phyloP scores from a whole-genome alignment of 176 grass and related monocot genomes.

The Triticum aestivum region DNA sequence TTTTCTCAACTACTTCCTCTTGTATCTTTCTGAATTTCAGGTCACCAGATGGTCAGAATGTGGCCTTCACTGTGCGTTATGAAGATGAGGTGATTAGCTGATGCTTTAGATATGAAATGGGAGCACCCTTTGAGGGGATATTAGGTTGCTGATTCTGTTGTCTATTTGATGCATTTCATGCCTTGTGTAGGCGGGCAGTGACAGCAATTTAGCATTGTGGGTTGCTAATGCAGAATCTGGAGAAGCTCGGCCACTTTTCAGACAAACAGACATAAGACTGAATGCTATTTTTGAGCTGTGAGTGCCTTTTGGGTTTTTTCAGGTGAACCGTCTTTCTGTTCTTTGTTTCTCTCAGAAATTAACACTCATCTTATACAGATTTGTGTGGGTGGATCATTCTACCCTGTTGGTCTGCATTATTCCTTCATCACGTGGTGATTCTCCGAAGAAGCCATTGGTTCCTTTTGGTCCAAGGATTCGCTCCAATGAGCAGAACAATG shows the following conservation, averaged over 20 bases:
- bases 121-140: not conserved
- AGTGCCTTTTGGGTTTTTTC: constrained; percentile 12
- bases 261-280: constrained; percentile 52
- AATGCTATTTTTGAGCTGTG: constrained; percentile 77
- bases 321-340: not conserved
- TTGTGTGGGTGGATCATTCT: constrained; percentile 69
- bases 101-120: constrained; percentile 24
- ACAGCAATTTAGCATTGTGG: constrained; percentile 66
- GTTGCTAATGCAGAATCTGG: constrained; percentile 66
- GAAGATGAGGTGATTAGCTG: constrained; percentile 62
- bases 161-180: constrained; percentile 15
- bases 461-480: constrained; percentile 70
- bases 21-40: constrained; percentile 33
- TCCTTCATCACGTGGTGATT: constrained; percentile 53
- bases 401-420: constrained; percentile 66
- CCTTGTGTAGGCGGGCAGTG: constrained; percentile 45
- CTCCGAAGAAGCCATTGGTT: constrained; percentile 62
- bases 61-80: constrained; percentile 63
- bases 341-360: not conserved
- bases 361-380: constrained; percentile 41
- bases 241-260: constrained; percentile 60
- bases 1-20: not conserved
- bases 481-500: constrained; percentile 71
- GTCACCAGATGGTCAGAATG: constrained; percentile 69
- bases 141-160: constrained; percentile 12